phyloP scores from a whole-genome alignment of 352 stramenopile genomes.

The Globisporangium abappressorium region DNA sequence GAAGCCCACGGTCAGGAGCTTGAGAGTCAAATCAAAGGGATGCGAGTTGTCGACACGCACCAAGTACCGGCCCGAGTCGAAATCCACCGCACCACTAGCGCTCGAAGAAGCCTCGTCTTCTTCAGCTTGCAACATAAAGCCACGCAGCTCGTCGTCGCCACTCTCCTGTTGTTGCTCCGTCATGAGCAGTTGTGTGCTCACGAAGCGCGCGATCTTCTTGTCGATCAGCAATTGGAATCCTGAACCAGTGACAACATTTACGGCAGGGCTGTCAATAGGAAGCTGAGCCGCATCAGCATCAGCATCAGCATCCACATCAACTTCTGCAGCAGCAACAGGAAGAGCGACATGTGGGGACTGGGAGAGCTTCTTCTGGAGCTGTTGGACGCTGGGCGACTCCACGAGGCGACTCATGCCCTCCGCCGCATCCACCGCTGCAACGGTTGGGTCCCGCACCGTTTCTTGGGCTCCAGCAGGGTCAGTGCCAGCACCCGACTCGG shows the following conservation, averaged over 20 bases:
- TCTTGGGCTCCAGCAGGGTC: neutral
- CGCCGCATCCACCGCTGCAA: slow-evolving; percentile 6
- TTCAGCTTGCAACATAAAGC: slow-evolving; percentile 1
- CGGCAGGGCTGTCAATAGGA: neutral
- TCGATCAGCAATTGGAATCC: slow-evolving; percentile 6
- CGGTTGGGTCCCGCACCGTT: neutral
- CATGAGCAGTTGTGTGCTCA: neutral
- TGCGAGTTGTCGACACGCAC: slow-evolving; percentile 1
- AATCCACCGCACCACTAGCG: neutral
- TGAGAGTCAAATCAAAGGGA: neutral
- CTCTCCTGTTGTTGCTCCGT: neutral
- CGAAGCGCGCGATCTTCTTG: slow-evolving; percentile 3
- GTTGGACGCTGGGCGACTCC: neutral
- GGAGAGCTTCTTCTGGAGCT: neutral
- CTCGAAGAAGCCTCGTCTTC: neutral
- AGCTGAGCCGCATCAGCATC: neutral
- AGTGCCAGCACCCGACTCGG: neutral
- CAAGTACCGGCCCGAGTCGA: slow-evolving; percentile 4
- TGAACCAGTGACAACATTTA: neutral
- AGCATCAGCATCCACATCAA: neutral
- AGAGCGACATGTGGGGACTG: neutral
- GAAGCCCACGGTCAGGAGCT: slow-evolving; percentile 7
- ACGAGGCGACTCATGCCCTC: slow-evolving; percentile 14
- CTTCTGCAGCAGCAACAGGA: neutral
- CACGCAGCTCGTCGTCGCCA: neutral